Evolutionary conservation across 2,329 filamentous ascomycete genomes (phyloP).

Genomic region (Botrytis paeoniae): DNA sequence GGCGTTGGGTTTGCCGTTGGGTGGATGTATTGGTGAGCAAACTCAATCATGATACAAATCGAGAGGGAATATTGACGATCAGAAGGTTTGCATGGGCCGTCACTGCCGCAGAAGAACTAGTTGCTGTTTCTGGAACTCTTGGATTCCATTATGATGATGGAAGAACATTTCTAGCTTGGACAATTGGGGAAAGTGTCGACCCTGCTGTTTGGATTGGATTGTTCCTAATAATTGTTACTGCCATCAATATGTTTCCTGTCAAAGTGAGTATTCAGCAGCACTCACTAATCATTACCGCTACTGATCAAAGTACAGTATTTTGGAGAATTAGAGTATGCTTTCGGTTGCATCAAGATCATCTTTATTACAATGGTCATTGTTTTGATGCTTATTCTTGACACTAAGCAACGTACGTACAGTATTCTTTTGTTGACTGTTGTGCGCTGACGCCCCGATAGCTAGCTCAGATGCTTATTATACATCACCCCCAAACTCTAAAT

Average conservation of each 20-base stretch:
- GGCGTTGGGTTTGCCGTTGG: slow-evolving; percentile 42
- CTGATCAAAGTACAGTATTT: slow-evolving; percentile 26
- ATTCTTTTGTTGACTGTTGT: neutral
- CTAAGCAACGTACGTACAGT: slow-evolving; percentile 38
- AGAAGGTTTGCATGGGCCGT: slow-evolving; percentile 42
- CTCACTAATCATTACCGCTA: neutral
- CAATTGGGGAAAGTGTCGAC: slow-evolving; percentile 39
- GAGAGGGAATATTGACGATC: neutral
- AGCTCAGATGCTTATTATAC: slow-evolving; percentile 40
- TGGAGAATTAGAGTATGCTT: slow-evolving; percentile 42
- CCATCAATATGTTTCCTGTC: slow-evolving; percentile 41
- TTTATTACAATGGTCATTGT: slow-evolving; percentile 41
- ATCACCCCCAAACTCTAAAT: slow-evolving; percentile 39
- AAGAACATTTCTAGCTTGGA: slow-evolving; percentile 38
- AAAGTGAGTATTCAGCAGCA: slow-evolving; percentile 32
- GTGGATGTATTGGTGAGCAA: slow-evolving; percentile 41
- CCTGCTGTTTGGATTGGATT: slow-evolving; percentile 41
- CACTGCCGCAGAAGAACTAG: slow-evolving; percentile 40
- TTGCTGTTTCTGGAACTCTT: slow-evolving; percentile 39
- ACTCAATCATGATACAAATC: neutral
- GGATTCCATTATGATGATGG: slow-evolving; percentile 42
- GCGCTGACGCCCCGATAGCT: slow-evolving; percentile 32
- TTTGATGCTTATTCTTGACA: slow-evolving; percentile 41
- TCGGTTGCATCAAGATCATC: slow-evolving; percentile 41
- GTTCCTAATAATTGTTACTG: slow-evolving; percentile 39